phyloP scores from a whole-genome alignment of 2,329 filamentous ascomycete species.

The Macroventuria anomochaeta region DNA sequence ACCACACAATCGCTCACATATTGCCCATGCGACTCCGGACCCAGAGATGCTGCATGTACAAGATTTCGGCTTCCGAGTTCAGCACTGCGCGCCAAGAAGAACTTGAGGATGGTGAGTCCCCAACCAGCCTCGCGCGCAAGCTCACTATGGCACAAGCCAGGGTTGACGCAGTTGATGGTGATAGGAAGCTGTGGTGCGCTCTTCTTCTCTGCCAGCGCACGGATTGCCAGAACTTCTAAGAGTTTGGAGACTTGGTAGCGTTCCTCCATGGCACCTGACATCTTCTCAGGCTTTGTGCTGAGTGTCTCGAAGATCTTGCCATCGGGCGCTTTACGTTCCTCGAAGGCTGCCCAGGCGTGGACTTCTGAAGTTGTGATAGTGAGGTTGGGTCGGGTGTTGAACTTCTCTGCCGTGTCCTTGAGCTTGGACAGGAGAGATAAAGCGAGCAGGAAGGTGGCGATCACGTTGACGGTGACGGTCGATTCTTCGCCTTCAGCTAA shows the following conservation, averaged over 20 bases:
- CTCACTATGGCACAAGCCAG: conserved; percentile 21
- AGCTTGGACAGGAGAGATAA: conserved; percentile 53
- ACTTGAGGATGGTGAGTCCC: conserved; percentile 21
- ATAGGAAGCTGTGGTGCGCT: conserved; percentile 23
- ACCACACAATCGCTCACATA: conserved; percentile 49
- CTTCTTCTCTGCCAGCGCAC: conserved; percentile 23
- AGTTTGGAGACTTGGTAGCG: conserved; percentile 31
- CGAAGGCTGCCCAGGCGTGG: conserved; percentile 20
- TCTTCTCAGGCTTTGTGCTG: conserved; percentile 2
- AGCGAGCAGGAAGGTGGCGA: conserved; percentile 57
- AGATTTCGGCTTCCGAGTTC: conserved; percentile 50
- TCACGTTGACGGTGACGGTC: conserved; percentile 62
- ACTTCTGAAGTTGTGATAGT: conserved; percentile 22
- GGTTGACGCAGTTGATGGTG: conserved; percentile 33
- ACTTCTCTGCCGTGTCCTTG: conserved; percentile 23
- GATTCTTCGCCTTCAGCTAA: conserved; percentile 37
- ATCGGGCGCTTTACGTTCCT: conserved; percentile 23
- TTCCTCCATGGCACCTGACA: conserved; percentile 3
- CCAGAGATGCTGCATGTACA: conserved; percentile 46
- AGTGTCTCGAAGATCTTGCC: conserved; percentile 30
- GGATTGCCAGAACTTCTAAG: conserved; percentile 30
- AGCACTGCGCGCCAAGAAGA: conserved; percentile 28
- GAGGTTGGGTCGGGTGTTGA: conserved; percentile 21
- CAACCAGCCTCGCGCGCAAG: conserved; percentile 40
- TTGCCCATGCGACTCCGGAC: conserved; percentile 49